Conservation (phyloP, 306 rosid species). For the Oxytropis ochrocephala region DNA sequence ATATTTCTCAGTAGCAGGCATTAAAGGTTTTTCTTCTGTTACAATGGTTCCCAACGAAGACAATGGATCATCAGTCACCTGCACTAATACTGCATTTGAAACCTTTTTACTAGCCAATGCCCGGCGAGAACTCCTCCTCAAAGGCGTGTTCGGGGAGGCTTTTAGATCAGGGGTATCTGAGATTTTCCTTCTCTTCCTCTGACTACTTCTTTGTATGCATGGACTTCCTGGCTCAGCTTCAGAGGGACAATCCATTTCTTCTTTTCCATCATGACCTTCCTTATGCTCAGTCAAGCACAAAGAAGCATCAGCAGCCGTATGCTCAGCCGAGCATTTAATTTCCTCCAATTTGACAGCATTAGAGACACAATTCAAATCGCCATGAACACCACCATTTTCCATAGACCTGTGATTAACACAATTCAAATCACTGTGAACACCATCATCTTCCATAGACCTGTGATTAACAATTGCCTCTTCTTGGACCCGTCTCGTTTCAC, state of each 20-base stretch:
- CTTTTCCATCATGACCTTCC: slow-evolving; percentile 23
- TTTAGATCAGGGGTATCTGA: slow-evolving; percentile 21
- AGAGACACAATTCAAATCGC: slow-evolving; percentile 27
- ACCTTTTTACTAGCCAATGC: slow-evolving; percentile 47
- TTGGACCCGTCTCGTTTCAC: slow-evolving; percentile 22
- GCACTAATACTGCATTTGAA: slow-evolving; percentile 9
- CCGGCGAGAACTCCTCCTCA: slow-evolving; percentile 95
- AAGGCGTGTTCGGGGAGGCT: slow-evolving; percentile 44
- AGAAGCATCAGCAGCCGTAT: slow-evolving; percentile 18
- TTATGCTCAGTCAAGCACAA: slow-evolving; percentile 31
- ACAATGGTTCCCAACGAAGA: slow-evolving; percentile 47
- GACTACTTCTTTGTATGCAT: slow-evolving; percentile 31
- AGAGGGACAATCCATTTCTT: slow-evolving; percentile 33
- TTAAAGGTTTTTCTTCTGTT: slow-evolving; percentile 48
- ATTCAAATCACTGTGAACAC: slow-evolving; percentile 22
- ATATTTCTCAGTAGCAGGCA: slow-evolving; percentile 31
- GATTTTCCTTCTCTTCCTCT: slow-evolving; percentile 59
- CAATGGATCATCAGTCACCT: slow-evolving; percentile 34
- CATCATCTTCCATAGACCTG: slow-evolving; percentile 25
- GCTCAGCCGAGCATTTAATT: slow-evolving; percentile 1
- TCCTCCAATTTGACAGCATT: slow-evolving; percentile 16
- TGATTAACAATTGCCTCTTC: slow-evolving; percentile 10
- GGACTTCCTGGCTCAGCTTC: slow-evolving; percentile 51
- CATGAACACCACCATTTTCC: slow-evolving; percentile 24
- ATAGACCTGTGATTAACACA: slow-evolving; percentile 19